Percentiles rank a stretch among this genome's conserved stretches.
Evolutionary conservation across 1,284 basidiomycete species (phyloP).

Genomic region (Salmacisia buchloeana): DNA sequence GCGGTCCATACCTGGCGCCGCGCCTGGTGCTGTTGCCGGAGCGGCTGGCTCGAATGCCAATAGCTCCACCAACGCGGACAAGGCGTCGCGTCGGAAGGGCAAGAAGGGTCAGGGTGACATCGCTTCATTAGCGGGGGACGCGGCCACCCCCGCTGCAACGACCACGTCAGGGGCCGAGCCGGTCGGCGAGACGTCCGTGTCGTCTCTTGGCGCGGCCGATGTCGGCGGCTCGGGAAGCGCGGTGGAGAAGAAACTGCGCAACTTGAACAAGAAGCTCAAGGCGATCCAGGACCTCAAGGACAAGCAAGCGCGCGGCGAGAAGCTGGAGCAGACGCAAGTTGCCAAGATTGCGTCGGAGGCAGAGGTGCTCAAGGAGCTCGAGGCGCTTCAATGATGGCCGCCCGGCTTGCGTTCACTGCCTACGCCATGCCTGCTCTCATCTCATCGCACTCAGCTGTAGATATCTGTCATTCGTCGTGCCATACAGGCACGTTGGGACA

Average conservation of each 20-base stretch:
- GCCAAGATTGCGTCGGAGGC: conserved; percentile 88
- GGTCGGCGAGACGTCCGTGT: conserved; percentile 1
- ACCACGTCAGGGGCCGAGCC: conserved; percentile 10
- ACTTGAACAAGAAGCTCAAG: conserved; percentile 87
- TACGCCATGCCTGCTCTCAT: neutral
- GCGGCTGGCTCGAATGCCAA: neutral
- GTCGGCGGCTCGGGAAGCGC: conserved; percentile 34
- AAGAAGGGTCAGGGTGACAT: too few relatives aligned
- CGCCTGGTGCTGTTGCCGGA: neutral
- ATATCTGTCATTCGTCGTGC: neutral
- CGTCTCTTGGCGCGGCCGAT: conserved; percentile 25
- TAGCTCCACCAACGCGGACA: conserved; percentile 4
- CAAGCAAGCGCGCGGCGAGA: conserved; percentile 76
- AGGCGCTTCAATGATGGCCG: conserved; percentile 51
- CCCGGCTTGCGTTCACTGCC: neutral
- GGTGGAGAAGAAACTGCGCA: conserved; percentile 58
- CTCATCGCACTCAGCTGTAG: neutral
- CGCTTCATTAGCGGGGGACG: neutral
- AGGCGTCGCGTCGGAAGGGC: neutral
- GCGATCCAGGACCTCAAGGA: conserved; percentile 93
- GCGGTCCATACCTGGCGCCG: neutral
- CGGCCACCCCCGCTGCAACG: neutral
- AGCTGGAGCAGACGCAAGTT: conserved; percentile 83
- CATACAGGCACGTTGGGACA: too few relatives aligned
- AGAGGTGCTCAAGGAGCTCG: conserved; percentile 74